These are phyloP conservation scores for Plenodomus tracheiphilus DNA, from an alignment of 2,329 filamentous ascomycete species.

Conservation along the genomic window DNA sequence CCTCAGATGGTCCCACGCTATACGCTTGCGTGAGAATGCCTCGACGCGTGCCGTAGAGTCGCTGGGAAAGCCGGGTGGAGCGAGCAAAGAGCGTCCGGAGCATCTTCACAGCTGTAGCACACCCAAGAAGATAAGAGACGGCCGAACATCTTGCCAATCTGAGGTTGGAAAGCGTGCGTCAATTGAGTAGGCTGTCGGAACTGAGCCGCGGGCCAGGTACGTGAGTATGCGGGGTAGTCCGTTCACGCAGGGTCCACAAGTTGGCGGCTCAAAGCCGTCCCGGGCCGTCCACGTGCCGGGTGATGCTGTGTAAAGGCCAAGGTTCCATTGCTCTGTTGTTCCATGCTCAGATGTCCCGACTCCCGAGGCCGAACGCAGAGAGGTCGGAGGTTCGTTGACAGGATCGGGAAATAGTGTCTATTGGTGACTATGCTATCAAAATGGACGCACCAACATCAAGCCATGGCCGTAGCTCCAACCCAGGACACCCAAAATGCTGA, in stretches of 20 bases:
- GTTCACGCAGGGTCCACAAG: neutral
- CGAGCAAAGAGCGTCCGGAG: slow-evolving; percentile 30
- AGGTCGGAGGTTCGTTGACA: neutral
- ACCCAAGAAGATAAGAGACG: slow-evolving; percentile 7
- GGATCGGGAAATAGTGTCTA: neutral
- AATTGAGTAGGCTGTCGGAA: slow-evolving; percentile 5
- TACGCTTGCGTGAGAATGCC: slow-evolving; percentile 39
- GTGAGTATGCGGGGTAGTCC: slow-evolving; percentile 9
- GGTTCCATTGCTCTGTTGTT: neutral
- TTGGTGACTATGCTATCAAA: neutral
- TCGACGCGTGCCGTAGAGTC: slow-evolving; percentile 15
- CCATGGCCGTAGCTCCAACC: neutral
- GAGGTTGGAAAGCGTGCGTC: slow-evolving; percentile 1
- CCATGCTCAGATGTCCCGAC: too few species aligned
- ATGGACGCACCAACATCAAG: neutral
- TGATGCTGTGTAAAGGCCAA: neutral
- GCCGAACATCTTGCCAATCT: neutral
- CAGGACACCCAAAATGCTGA: neutral
- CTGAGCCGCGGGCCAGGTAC: slow-evolving; percentile 10
- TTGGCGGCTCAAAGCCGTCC: neutral
- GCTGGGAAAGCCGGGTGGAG: slow-evolving; percentile 8
- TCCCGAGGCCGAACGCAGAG: too few species aligned
- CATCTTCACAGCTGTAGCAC: slow-evolving; percentile 27
- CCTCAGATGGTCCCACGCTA: slow-evolving; percentile 39
- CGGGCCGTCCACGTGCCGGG: neutral